These are phyloP conservation scores for Helotiales sp. DNA, from an alignment of 2,329 filamentous ascomycete genomes.

Conservation along the genomic window DNA sequence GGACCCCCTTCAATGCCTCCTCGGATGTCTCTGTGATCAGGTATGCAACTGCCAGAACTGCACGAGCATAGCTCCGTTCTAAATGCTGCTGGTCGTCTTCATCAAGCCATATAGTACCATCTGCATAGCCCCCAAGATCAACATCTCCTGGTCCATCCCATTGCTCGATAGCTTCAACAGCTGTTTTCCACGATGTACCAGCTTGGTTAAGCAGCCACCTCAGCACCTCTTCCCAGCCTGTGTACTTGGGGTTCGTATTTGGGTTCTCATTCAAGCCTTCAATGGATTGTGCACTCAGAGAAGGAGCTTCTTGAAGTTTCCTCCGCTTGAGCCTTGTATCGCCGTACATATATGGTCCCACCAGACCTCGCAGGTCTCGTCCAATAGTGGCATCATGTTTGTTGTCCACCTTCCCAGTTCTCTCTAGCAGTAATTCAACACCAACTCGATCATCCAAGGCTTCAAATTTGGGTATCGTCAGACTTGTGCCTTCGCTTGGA, in stretches of 20 bases:
- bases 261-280: conserved; percentile 27
- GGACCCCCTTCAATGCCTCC: conserved; percentile 59
- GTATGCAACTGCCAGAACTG: conserved; percentile 68
- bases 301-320: conserved; percentile 33
- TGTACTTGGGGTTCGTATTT: conserved; percentile 41
- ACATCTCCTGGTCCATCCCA: conserved; percentile 75
- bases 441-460: conserved; percentile 58
- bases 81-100: conserved; percentile 61
- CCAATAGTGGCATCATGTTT: conserved; percentile 44
- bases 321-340: conserved; percentile 56
- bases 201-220: conserved; percentile 66
- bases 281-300: conserved; percentile 14
- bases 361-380: conserved; percentile 65
- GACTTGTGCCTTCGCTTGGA: conserved; percentile 41
- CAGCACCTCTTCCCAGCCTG: conserved; percentile 69
- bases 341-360: conserved; percentile 74
- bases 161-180: conserved; percentile 63
- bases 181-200: conserved; percentile 58
- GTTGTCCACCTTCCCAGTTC: conserved; percentile 39
- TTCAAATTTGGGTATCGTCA: conserved; percentile 65
- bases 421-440: conserved; percentile 60
- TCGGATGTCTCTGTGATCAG: conserved; percentile 59
- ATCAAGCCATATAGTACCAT: conserved; percentile 53
- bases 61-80: conserved; percentile 64
- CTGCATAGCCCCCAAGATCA: conserved; percentile 62